Percentiles rank a stretch among this genome's conserved stretches.
phyloP scores from a whole-genome alignment of 768 basidiomycete genomes.

The Pholiota microspora region DNA sequence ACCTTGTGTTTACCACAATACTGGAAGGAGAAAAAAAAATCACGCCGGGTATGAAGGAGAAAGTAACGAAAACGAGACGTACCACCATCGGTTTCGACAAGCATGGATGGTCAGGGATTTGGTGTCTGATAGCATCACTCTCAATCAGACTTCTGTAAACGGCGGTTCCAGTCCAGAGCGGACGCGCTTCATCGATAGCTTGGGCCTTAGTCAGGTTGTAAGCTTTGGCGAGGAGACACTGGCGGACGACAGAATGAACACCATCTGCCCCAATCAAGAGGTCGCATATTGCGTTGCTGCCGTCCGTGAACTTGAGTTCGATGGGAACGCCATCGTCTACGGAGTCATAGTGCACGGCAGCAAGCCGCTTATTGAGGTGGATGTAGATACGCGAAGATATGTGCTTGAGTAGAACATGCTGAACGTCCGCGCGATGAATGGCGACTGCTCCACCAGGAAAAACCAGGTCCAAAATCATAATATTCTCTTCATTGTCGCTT shows the following conservation, averaged over 20 bases:
- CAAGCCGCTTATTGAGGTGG: constrained; percentile 27
- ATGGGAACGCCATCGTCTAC: constrained; percentile 13
- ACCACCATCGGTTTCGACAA: constrained; percentile 20
- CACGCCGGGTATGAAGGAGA: background rate
- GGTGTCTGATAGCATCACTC: constrained; percentile 25
- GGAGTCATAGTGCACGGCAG: constrained; percentile 20
- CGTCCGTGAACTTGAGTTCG: constrained; percentile 42
- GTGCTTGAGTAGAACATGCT: constrained; percentile 28
- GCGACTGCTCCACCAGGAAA: constrained; percentile 23
- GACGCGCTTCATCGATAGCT: constrained; percentile 6
- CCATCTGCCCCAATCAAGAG: constrained; percentile 42
- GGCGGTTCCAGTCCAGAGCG: constrained; percentile 39
- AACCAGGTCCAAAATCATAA: background rate
- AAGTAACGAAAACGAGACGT: background rate
- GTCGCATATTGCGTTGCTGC: constrained; percentile 44
- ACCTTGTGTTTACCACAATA: constrained; percentile 19
- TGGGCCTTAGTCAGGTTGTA: constrained; percentile 17
- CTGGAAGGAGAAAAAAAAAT: constrained; percentile 2
- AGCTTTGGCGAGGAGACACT: constrained; percentile 16
- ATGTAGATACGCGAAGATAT: constrained; percentile 15
- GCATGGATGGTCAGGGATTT: constrained; percentile 21
- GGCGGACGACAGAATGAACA: constrained; percentile 33
- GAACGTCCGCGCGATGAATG: constrained; percentile 37
- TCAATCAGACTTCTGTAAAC: constrained; percentile 38
- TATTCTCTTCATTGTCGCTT: background rate